A percentile compares a stretch with the other conserved stretches of the same genome.
Evolutionary conservation across 192 early-diverging fungal species (phyloP).

Genomic region (Linderina pennispora): DNA sequence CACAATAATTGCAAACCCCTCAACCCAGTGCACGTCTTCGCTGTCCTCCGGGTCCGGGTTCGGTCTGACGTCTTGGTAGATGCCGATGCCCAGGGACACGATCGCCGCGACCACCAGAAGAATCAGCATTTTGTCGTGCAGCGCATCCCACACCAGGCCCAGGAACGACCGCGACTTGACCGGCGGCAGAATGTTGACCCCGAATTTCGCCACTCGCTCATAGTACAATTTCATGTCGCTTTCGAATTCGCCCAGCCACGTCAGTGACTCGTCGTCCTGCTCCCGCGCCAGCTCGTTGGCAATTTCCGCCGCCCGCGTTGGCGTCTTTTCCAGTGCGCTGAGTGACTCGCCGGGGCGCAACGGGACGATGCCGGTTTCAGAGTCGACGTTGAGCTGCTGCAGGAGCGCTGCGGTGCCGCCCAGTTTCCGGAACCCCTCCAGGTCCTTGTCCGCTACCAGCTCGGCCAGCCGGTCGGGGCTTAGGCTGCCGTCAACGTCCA

Average conservation of each 20-base stretch:
- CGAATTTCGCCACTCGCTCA: conserved; percentile 56
- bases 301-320: conserved; percentile 8
- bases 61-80: conserved; percentile 71
- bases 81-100: conserved; percentile 70
- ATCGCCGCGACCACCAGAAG: conserved; percentile 70
- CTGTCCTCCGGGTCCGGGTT: conserved; percentile 34
- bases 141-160: conserved; percentile 71
- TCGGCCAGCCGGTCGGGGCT: conserved; percentile 17
- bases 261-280: conserved; percentile 15
- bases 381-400: conserved; percentile 14
- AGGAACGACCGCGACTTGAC: conserved; percentile 65
- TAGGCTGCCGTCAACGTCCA: neutral
- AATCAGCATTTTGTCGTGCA: conserved; percentile 80
- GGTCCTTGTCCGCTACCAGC: conserved; percentile 39
- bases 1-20: conserved; percentile 77
- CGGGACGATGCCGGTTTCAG: conserved; percentile 18
- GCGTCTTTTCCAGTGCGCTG: neutral
- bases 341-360: neutral
- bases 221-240: conserved; percentile 38
- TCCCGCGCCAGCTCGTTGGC: conserved; percentile 30
- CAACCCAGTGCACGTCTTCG: conserved; percentile 69
- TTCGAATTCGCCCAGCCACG: conserved; percentile 43
- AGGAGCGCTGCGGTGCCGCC: conserved; percentile 33
- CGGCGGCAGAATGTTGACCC: conserved; percentile 64
- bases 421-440: conserved; percentile 18